Conservation (phyloP, 352 stramenopile genomes). For the Globisporangium recalcitrans region DNA sequence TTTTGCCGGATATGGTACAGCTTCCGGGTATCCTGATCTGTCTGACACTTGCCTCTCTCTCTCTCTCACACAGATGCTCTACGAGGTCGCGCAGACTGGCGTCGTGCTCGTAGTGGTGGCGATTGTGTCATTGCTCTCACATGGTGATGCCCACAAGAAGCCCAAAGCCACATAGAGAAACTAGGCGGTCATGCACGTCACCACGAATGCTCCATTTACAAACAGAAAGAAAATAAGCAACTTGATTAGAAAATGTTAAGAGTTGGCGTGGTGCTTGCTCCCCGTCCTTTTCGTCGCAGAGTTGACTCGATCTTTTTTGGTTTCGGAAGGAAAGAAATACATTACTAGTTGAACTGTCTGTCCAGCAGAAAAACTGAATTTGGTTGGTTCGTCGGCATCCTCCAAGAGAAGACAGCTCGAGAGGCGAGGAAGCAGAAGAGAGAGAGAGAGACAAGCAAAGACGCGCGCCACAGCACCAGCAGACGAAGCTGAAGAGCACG, state of each 20-base stretch:
- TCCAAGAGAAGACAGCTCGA: slow-evolving; percentile 4
- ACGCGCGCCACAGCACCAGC: background rate
- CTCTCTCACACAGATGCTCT: slow-evolving; percentile 51
- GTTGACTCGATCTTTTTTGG: slow-evolving; percentile 3
- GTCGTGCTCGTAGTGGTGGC: slow-evolving; percentile 29
- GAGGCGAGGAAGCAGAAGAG: background rate
- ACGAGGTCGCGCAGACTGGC: slow-evolving; percentile 55
- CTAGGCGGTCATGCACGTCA: too few relatives aligned
- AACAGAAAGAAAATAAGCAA: background rate
- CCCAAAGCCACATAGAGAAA: background rate
- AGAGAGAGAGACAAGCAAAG: background rate
- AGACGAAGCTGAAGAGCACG: background rate
- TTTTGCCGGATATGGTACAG: too few relatives aligned
- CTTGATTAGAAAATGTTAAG: slow-evolving; percentile 4
- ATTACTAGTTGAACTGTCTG: slow-evolving; percentile 21
- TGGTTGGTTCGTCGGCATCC: slow-evolving; percentile 4
- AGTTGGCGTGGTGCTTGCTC: background rate
- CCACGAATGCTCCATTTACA: too few relatives aligned
- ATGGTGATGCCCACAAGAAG: background rate
- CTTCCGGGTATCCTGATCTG: background rate
- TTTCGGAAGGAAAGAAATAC: slow-evolving; percentile 24
- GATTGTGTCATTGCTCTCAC: slow-evolving; percentile 7
- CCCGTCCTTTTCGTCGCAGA: background rate
- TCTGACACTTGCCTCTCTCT: too few relatives aligned
- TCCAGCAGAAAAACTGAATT: slow-evolving; percentile 1